Conservation (phyloP, 768 basidiomycete genomes). For the Daedaleopsis sinensis region DNA sequence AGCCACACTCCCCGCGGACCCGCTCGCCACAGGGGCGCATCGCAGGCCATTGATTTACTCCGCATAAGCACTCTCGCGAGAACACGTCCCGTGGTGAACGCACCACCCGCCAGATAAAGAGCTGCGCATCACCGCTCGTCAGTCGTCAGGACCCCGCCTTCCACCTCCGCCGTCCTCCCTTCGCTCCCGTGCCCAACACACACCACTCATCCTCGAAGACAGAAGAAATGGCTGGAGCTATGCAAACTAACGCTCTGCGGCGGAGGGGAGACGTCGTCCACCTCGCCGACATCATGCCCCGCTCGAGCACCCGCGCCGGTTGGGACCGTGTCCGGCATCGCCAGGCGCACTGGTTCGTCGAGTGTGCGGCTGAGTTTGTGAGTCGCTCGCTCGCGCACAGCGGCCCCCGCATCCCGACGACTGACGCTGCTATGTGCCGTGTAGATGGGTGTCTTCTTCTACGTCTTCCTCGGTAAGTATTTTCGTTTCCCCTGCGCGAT, state of each 20-base stretch:
- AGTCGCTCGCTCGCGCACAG: constrained; percentile 2
- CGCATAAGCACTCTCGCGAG: not conserved
- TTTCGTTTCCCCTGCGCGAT: not conserved
- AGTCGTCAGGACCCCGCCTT: not conserved
- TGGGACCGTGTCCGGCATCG: constrained; percentile 34
- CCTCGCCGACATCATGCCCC: constrained; percentile 27
- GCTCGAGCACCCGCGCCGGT: constrained; percentile 16
- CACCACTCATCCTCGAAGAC: not conserved
- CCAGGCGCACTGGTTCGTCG: constrained; percentile 33
- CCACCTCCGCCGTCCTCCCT: not conserved
- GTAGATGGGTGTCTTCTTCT: constrained; percentile 35
- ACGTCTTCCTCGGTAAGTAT: constrained; percentile 30
- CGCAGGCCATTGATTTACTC: not conserved
- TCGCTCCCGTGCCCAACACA: too few relatives aligned
- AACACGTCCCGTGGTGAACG: not conserved
- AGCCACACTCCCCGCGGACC: too few relatives aligned
- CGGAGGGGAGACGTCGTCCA: constrained; percentile 26
- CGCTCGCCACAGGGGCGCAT: constrained; percentile 15
- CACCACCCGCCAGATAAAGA: constrained; percentile 9
- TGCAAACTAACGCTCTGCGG: constrained; percentile 20
- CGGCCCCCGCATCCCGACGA: too few relatives aligned
- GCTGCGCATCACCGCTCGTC: not conserved
- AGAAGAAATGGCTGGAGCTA: not conserved
- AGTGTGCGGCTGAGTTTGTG: constrained; percentile 36
- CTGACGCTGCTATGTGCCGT: not conserved